Conservation (phyloP, 306 rosid species). For the Rosa persica region DNA sequence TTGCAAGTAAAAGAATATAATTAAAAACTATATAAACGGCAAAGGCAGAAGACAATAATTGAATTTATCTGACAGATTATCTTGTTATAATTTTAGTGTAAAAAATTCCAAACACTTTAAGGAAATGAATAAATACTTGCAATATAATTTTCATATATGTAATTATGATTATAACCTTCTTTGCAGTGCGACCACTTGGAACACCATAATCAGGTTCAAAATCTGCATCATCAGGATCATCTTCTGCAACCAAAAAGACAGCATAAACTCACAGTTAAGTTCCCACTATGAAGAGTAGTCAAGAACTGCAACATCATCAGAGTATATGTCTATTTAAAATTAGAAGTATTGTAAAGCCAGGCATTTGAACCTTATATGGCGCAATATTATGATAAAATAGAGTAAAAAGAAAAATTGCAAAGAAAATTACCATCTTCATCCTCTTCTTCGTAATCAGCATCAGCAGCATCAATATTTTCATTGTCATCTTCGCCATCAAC, state of each 20-base stretch:
- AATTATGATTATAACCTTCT: slow-evolving; percentile 55
- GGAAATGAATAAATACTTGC: slow-evolving; percentile 13
- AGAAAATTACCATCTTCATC: slow-evolving; percentile 76
- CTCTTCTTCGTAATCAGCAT: slow-evolving; percentile 94
- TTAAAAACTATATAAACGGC: background rate
- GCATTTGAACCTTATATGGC: background rate
- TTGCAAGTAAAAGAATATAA: background rate
- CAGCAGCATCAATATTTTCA: slow-evolving; percentile 51
- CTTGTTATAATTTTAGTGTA: background rate
- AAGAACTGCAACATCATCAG: slow-evolving; percentile 16
- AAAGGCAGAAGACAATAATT: background rate
- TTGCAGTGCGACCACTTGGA: slow-evolving; percentile 54
- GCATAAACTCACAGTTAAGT: slow-evolving; percentile 4
- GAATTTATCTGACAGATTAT: background rate
- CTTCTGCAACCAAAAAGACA: slow-evolving; percentile 58
- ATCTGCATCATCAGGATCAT: slow-evolving; percentile 95
- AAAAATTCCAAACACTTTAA: background rate
- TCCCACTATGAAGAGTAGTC: slow-evolving; percentile 13
- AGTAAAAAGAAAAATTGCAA: background rate
- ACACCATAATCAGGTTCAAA: slow-evolving; percentile 72
- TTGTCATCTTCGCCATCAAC: slow-evolving; percentile 34
- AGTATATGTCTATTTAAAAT: background rate
- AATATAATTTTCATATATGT: slow-evolving; percentile 10
- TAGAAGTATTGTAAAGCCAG: background rate
- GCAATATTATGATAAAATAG: slow-evolving; percentile 23